Conservation (phyloP, 768 basidiomycete species). For the Mycena indigotica region DNA sequence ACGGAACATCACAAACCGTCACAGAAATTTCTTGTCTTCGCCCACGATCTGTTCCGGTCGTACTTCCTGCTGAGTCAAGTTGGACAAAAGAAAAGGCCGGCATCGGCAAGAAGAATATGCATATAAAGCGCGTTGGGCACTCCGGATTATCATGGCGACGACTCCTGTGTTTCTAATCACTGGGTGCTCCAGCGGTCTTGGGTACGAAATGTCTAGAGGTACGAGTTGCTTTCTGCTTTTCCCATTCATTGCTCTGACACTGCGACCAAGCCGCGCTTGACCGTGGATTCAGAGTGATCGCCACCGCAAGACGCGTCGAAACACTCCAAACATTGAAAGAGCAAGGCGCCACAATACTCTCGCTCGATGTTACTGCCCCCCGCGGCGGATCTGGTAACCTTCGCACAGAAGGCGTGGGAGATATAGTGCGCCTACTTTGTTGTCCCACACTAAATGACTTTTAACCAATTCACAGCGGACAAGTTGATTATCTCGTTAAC, state of each 20-base stretch:
- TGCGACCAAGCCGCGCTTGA: background rate
- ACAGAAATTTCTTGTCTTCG: background rate
- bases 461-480: slow-evolving; percentile 17
- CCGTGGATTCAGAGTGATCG: background rate
- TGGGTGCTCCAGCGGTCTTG: background rate
- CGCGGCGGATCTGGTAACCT: background rate
- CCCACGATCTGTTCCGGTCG: no score
- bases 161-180: background rate
- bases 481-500: slow-evolving; percentile 30
- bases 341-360: background rate
- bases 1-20: background rate
- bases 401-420: background rate
- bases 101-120: background rate
- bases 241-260: background rate
- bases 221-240: background rate
- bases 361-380: background rate
- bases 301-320: background rate
- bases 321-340: background rate
- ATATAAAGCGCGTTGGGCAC: background rate
- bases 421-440: background rate
- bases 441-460: background rate
- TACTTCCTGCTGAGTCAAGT: no score
- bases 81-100: no score
- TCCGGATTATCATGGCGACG: background rate
- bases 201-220: background rate